Evolutionary conservation across 2,329 filamentous ascomycete genomes (phyloP), one percentile per base, ranked within the genome.

Genomic region (Botrytis fabae): DNA sequence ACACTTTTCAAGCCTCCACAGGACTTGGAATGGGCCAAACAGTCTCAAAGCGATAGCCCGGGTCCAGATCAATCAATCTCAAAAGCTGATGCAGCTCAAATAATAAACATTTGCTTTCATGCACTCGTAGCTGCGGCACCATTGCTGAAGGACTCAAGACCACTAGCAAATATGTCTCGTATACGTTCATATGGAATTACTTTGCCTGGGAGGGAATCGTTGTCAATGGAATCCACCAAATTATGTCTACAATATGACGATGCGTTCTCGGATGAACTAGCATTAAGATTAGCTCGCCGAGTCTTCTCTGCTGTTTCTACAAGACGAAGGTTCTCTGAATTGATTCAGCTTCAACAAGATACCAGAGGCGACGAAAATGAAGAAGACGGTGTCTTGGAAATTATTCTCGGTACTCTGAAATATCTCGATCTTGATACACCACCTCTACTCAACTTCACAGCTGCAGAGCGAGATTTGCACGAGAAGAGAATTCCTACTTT

Each of bases 231-330:
- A 74, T 84, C 85, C 7, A 76, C 83, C 7, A 81, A 83, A 16
- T 81, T 89, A 32, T 90, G 87, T 75, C 82, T 91, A 9, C 84
- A 88, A 71, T 91, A 90, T 73, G 87, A 91, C 74, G 90, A 91
- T 77, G 85, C 85, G 1, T 91, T 91, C 73, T 88, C 88, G 0
- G 85, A 91, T 76, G 86, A 87, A n/a, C 80, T 90, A 54, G 87
- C 88, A 12, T 77, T 91, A 69, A 85, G 89, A 66, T 81, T 91
- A 64, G 89, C 89, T 5, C 83, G 86, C 44, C 84, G 90, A 68
- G 75, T 91, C 0, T 88, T 91, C 74, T 83, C 87, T 46, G 88
- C 88, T 9, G 86, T 91, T 63, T 76, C 80, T 22, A 79, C 74
- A 54, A 81, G 79, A 71, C 76, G 77, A 35, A 75, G 74, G 54